Conservation (phyloP, 495 filamentous ascomycete species). For the Corynascus novoguineensis region DNA sequence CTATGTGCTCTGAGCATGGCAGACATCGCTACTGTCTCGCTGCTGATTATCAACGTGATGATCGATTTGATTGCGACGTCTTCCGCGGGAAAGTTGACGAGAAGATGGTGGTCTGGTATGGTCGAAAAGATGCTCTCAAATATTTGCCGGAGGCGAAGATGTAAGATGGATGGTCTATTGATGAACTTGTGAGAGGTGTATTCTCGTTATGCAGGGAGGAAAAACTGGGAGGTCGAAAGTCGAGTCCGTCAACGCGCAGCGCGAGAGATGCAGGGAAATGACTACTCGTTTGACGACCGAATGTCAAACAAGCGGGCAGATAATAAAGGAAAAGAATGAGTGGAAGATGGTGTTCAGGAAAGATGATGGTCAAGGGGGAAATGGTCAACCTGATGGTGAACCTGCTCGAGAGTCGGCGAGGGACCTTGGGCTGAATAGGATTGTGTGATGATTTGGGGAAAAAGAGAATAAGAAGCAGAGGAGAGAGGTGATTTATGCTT, state of each 20-base stretch:
- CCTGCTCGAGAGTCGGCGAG: not conserved
- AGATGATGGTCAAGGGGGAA: not conserved
- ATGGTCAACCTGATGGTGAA: not conserved
- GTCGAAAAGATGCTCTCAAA: not conserved
- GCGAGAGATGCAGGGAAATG: not conserved
- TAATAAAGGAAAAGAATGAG: not conserved
- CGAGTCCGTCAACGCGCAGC: not conserved
- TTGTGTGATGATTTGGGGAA: constrained; percentile 1
- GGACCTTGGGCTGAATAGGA: not conserved
- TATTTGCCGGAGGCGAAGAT: not conserved
- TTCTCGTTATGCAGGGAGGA: not conserved
- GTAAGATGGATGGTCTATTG: not conserved
- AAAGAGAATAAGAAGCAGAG: not conserved
- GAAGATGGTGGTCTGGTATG: not conserved
- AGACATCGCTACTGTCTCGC: constrained; percentile 9
- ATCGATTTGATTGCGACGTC: not conserved
- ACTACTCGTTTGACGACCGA: no score
- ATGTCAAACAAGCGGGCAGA: not conserved
- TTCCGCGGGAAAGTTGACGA: not conserved
- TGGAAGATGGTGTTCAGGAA: not conserved
- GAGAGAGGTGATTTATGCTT: not conserved
- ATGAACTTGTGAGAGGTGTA: not conserved
- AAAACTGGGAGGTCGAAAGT: not conserved
- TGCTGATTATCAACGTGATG: not conserved
- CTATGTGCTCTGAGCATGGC: constrained; percentile 6